Percentiles rank a stretch among this genome's conserved stretches.
Evolutionary conservation across 805 yeast genomes (phyloP).

Genomic region (Hanseniaspora vineae): DNA sequence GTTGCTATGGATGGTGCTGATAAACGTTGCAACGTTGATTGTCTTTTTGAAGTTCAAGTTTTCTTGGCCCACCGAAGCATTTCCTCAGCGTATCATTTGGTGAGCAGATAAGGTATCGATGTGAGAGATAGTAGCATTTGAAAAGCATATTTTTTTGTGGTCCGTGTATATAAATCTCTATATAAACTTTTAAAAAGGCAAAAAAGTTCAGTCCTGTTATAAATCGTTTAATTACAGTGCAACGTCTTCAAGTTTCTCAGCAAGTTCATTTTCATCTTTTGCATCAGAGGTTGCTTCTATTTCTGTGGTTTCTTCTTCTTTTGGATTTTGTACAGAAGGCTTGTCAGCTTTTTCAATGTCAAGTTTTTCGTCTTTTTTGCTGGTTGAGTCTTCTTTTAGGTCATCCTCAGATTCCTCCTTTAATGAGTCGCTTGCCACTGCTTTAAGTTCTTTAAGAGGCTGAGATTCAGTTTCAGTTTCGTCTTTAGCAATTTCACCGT

Average conservation of each 20-base stretch:
- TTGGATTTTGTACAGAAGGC: not conserved
- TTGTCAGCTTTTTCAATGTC: slow-evolving; percentile 1
- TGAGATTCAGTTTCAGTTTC: not conserved
- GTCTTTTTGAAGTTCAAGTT: slow-evolving; percentile 55
- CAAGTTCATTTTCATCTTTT: not conserved
- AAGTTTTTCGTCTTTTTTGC: slow-evolving; percentile 6
- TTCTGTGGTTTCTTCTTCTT: not conserved
- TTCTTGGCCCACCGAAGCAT: slow-evolving; percentile 50
- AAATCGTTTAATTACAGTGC: slow-evolving; percentile 11
- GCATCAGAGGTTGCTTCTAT: not conserved
- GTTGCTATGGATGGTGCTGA: slow-evolving; percentile 43
- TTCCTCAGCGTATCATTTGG: slow-evolving; percentile 80
- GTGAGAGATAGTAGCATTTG: no score
- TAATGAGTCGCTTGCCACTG: slow-evolving; percentile 2
- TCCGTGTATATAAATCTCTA: not conserved
- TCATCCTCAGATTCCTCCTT: no score
- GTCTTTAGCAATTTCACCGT: slow-evolving; percentile 7
- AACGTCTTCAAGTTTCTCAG: slow-evolving; percentile 7
- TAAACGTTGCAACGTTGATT: slow-evolving; percentile 39
- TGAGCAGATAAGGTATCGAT: no score
- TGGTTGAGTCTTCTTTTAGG: not conserved
- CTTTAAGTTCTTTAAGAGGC: slow-evolving; percentile 6
- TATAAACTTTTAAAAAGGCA: not conserved
- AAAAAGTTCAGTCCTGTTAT: no score
- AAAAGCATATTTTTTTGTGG: not conserved